Conservation (phyloP, 2,329 filamentous ascomycete genomes). For the Epicoccum nigrum region DNA sequence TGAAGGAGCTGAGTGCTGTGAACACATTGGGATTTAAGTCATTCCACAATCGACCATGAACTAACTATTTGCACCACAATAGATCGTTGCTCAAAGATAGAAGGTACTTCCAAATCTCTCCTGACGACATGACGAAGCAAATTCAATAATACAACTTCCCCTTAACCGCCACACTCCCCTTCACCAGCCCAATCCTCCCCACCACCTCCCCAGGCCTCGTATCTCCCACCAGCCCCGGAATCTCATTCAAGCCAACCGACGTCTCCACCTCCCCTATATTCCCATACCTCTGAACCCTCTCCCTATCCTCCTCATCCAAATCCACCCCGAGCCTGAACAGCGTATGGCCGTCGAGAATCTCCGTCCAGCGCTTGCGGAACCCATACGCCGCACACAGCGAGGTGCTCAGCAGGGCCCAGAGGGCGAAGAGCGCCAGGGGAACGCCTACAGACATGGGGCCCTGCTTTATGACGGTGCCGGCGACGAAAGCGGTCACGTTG, state of each 20-base stretch:
- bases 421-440: conserved; percentile 2
- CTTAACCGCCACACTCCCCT: not conserved
- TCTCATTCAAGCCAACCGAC: not conserved
- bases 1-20: too few species aligned
- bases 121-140: too few species aligned
- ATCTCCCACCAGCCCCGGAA: conserved; percentile 11
- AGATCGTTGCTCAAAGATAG: too few species aligned
- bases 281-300: not conserved
- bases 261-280: not conserved
- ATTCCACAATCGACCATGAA: too few species aligned
- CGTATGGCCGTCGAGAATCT: conserved; percentile 15
- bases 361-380: conserved; percentile 14
- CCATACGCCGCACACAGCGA: conserved; percentile 6
- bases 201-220: not conserved
- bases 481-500: conserved; percentile 4
- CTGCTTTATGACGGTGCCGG: conserved; percentile 4
- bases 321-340: conserved; percentile 9
- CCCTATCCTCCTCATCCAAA: not conserved
- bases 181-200: conserved; percentile 9
- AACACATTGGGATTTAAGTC: too few species aligned
- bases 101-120: too few species aligned
- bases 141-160: not conserved
- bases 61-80: too few species aligned
- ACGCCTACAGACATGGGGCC: conserved; percentile 3
- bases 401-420: conserved; percentile 8